Base-by-base conservation (phyloP, 2,329 filamentous ascomycete species). In the Diplodia corticola region DNA sequence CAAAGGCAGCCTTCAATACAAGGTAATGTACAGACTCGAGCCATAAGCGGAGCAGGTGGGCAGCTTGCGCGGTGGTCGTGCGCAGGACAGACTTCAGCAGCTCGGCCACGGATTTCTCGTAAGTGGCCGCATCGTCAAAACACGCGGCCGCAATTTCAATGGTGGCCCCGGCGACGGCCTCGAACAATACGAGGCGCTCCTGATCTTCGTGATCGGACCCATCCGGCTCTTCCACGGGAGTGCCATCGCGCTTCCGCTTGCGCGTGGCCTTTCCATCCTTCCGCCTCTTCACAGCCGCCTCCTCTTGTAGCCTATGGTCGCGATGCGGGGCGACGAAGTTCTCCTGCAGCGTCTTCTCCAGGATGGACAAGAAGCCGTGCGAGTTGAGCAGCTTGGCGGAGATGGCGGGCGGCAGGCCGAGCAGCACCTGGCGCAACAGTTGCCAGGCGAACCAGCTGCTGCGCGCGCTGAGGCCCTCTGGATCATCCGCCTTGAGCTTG, bases 321-420 rank as follows among this genome's bases (percentile, higher is more conserved):
- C 40, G 17, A 40, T 30, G 40, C 53, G 30, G 53, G 24, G 24
- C 55, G n/a, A 54, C 30, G 46, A 66, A 76, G 68, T 74, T 73
- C 59, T 92, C 89, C 55, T 86, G 82, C 55, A 93, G 77, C 0
- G 89, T 86, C 71, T 87, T 85, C 71, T 89, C 86, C 49, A 96
- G 75, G 10, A 92, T 85, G 0, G 79, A 77, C 37, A 91, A 78
- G 63, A 96, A 91, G 53, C 86, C 84, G 66, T 89, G 83, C 67
- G 93, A 88, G 24, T 86, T 88, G 6, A 96, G 82, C 4, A 90
- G 87, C 67, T 88, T 88, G 9, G 91, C 90, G 26, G 91, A 81
- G 12, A 87, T 88, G 53, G 90, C 88, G 0, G 88, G 80, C 0
- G 91, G 89, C 20, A 94, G 86, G n/a, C 87, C 80, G 59, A 83